Evolutionary conservation across 352 stramenopile species (phyloP).

Genomic region (Phytophthora sojae): DNA sequence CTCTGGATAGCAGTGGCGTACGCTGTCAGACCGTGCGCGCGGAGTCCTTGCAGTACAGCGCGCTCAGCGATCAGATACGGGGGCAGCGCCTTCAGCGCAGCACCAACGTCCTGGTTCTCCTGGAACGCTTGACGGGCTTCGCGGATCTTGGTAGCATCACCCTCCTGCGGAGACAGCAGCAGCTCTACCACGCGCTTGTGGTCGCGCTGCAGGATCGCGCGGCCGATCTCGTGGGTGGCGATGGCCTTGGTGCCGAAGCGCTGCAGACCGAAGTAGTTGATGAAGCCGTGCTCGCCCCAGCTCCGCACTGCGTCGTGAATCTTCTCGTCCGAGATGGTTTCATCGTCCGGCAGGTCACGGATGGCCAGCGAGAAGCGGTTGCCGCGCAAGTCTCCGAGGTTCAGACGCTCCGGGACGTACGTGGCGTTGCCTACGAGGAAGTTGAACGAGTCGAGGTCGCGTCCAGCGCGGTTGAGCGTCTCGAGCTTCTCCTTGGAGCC

Average conservation of each 20-base stretch:
- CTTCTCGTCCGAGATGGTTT: constrained; percentile 63
- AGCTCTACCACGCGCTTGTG: constrained; percentile 92
- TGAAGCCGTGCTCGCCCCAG: constrained; percentile 91
- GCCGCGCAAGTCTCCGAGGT: constrained; percentile 92
- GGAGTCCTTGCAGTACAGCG: constrained; percentile 70
- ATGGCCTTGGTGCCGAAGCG: constrained; percentile 94
- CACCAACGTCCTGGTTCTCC: constrained; percentile 61
- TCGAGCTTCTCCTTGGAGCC: constrained; percentile 80
- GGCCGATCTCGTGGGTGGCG: constrained; percentile 91
- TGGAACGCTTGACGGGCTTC: constrained; percentile 75
- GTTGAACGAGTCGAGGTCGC: constrained; percentile 81
- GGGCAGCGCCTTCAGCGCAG: constrained; percentile 67
- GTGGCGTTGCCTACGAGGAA: constrained; percentile 94
- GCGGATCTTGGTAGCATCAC: constrained; percentile 79
- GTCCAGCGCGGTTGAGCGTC: constrained; percentile 73
- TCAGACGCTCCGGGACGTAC: constrained; percentile 92
- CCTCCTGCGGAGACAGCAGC: constrained; percentile 87
- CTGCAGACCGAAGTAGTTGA: constrained; percentile 99
- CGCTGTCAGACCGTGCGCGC: constrained; percentile 60
- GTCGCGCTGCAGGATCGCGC: constrained; percentile 93
- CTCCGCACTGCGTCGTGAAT: constrained; percentile 73
- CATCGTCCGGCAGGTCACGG: constrained; percentile 82
- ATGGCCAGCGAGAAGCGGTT: constrained; percentile 97
- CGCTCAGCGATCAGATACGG: constrained; percentile 87
- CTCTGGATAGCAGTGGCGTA: constrained; percentile 74